Percentiles rank a stretch among this genome's conserved stretches.
Evolutionary conservation across 352 stramenopile genomes (phyloP).

Genomic region (Vaucheria bursata): DNA sequence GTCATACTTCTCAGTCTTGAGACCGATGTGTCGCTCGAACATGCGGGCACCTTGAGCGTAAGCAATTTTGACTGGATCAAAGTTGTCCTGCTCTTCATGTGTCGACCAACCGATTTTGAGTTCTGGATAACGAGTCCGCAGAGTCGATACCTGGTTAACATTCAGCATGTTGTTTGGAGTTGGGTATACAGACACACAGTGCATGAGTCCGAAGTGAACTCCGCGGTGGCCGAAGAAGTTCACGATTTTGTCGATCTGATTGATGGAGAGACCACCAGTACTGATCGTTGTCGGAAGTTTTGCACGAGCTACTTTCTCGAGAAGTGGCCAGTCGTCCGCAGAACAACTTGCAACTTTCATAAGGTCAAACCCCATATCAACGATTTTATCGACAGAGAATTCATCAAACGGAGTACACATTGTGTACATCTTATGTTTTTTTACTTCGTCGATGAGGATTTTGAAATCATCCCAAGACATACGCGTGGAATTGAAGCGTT

Average conservation of each 20-base stretch:
- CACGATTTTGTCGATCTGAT: background rate
- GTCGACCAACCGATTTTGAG: background rate
- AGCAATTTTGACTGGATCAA: background rate
- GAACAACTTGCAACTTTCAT: background rate
- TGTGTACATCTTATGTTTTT: background rate
- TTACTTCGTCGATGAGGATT: background rate
- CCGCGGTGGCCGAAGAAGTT: background rate
- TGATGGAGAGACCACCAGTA: background rate
- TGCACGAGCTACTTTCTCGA: background rate
- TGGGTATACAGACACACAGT: background rate
- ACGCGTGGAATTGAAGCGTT: background rate
- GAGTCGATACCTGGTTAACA: background rate
- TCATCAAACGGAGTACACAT: constrained; percentile 3
- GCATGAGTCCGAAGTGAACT: background rate
- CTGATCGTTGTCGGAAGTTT: background rate
- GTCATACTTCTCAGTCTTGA: background rate
- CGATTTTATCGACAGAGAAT: background rate
- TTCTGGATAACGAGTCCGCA: background rate
- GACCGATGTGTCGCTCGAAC: background rate
- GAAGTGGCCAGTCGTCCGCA: background rate
- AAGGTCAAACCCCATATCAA: background rate
- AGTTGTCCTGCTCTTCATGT: background rate
- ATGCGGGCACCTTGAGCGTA: background rate
- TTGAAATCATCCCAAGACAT: background rate
- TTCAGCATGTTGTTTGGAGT: background rate